Evolutionary conservation across 371 early-diverging fungal genomes (phyloP).

Genomic region (Rhizomucor miehei): DNA sequence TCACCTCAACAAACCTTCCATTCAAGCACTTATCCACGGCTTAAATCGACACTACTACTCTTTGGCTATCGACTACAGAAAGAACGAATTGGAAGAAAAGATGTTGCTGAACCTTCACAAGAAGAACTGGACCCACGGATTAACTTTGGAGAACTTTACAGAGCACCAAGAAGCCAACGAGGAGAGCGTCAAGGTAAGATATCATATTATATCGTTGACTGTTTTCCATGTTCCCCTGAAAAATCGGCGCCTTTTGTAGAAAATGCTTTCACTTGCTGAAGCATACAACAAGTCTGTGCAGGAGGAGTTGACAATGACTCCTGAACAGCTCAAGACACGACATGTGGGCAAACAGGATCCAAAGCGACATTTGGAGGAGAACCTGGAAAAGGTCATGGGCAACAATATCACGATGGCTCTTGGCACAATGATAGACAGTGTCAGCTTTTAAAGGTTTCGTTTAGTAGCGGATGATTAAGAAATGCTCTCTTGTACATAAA

Average conservation of each 20-base stretch:
- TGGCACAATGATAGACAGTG: constrained; percentile 89
- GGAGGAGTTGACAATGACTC: constrained; percentile 93
- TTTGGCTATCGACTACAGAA: constrained; percentile 98
- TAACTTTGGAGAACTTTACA: constrained; percentile 83
- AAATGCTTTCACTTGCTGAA: constrained; percentile 87
- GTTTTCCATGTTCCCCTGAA: not conserved
- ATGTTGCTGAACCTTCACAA: constrained; percentile 99
- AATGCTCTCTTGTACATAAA: not conserved
- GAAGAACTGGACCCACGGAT: constrained; percentile 99
- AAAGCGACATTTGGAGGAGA: constrained; percentile 94
- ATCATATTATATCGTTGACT: not conserved
- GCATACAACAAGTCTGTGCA: constrained; percentile 94
- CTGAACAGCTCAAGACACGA: constrained; percentile 92
- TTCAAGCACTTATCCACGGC: constrained; percentile 99
- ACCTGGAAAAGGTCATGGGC: constrained; percentile 86
- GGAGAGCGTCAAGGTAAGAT: constrained; percentile 72
- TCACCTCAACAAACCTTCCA: constrained; percentile 98
- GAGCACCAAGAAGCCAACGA: constrained; percentile 82
- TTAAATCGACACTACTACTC: constrained; percentile 99
- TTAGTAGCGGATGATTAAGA: not conserved
- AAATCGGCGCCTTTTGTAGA: constrained; percentile 19
- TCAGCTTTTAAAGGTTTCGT: constrained; percentile 53
- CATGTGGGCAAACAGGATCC: constrained; percentile 99
- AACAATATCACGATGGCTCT: constrained; percentile 94
- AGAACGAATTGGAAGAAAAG: constrained; percentile 98